Conservation (phyloP, 805 yeast genomes). For the Starmerella floricola region DNA sequence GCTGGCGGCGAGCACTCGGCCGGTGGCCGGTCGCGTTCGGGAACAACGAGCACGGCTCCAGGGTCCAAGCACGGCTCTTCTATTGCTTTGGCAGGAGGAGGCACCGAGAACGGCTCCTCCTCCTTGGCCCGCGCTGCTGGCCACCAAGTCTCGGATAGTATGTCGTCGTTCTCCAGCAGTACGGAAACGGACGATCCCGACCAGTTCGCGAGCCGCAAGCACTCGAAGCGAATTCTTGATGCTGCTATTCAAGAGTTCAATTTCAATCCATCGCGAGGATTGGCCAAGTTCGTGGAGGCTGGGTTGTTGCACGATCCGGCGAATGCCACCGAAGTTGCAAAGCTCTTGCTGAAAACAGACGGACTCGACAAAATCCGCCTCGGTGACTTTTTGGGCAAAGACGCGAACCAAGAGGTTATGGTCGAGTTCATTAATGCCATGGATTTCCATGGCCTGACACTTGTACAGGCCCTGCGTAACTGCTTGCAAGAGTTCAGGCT, state of each 20-base stretch:
- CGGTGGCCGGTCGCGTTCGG: background rate
- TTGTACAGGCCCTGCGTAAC: conserved; percentile 74
- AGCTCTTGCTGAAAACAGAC: conserved; percentile 52
- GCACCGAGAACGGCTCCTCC: background rate
- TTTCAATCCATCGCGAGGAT: conserved; percentile 72
- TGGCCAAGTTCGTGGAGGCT: conserved; percentile 46
- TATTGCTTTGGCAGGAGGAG: background rate
- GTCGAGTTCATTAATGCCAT: conserved; percentile 84
- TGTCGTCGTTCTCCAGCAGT: conserved; percentile 7
- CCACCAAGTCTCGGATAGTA: conserved; percentile 6
- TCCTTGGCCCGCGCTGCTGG: background rate
- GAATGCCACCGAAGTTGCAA: conserved; percentile 59
- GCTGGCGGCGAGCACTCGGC: background rate
- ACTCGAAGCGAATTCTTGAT: conserved; percentile 64
- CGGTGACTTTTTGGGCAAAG: conserved; percentile 91
- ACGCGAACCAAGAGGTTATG: conserved; percentile 69
- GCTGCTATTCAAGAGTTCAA: conserved; percentile 74
- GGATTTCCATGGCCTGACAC: conserved; percentile 56
- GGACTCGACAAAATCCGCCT: conserved; percentile 71
- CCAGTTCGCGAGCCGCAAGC: conserved; percentile 76
- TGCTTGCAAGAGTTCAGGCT: conserved; percentile 81
- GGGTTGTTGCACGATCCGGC: conserved; percentile 47
- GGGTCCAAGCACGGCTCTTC: background rate
- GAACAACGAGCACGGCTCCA: background rate
- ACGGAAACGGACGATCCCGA: conserved; percentile 48